Percentiles rank a stretch among this genome's conserved stretches.
phyloP scores from a whole-genome alignment of 805 yeast species.

The Starmerella powellii region DNA sequence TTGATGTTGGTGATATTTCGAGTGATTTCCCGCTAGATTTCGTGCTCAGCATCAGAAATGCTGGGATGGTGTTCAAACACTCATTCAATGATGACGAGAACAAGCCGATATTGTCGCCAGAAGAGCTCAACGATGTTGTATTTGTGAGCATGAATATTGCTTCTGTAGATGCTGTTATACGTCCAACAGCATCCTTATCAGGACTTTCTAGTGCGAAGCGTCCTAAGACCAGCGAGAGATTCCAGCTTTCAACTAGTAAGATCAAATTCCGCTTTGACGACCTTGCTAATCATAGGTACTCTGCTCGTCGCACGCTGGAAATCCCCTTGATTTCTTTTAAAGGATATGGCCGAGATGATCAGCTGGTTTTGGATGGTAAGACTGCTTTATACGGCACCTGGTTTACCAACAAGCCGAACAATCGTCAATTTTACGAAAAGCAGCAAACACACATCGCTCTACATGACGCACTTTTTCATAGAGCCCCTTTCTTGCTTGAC shows the following conservation, averaged over 20 bases:
- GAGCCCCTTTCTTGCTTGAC: constrained; percentile 57
- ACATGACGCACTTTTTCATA: constrained; percentile 75
- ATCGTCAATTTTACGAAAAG: constrained; percentile 34
- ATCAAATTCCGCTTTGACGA: constrained; percentile 45
- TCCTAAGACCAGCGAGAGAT: neutral
- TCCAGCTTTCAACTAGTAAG: constrained; percentile 24
- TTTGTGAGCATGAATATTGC: constrained; percentile 48
- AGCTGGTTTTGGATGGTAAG: constrained; percentile 27
- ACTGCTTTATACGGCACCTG: constrained; percentile 53
- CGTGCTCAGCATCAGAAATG: constrained; percentile 32
- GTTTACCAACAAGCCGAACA: constrained; percentile 43
- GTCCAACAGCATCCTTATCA: constrained; percentile 1
- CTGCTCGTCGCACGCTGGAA: constrained; percentile 39
- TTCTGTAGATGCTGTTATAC: constrained; percentile 6
- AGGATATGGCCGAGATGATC: constrained; percentile 21
- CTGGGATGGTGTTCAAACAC: constrained; percentile 41
- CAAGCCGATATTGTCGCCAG: constrained; percentile 45
- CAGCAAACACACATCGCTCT: constrained; percentile 56
- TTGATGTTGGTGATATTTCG: constrained; percentile 48
- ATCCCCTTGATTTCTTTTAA: constrained; percentile 38
- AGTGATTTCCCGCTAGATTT: constrained; percentile 41
- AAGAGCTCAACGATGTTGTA: constrained; percentile 55
- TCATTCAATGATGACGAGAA: constrained; percentile 70
- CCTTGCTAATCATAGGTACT: constrained; percentile 53
- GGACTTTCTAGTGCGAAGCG: neutral